Conservation (phyloP, 352 stramenopile species). For the Globisporangium takayamanum region DNA sequence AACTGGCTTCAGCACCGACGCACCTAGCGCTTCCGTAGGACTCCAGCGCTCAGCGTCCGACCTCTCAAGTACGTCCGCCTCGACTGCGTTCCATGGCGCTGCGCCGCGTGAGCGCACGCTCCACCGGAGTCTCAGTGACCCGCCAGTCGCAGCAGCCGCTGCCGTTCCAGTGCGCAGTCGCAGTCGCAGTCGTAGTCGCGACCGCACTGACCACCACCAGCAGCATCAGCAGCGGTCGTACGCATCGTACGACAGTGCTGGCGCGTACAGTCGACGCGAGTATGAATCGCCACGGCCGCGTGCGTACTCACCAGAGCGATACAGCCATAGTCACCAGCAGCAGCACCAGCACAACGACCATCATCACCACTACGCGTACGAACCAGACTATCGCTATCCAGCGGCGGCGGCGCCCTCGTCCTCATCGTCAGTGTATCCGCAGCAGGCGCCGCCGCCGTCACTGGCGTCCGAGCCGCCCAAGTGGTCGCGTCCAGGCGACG, state of each 20-base stretch:
- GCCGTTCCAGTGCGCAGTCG: too few relatives aligned
- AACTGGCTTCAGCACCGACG: neutral
- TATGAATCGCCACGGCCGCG: constrained; percentile 9
- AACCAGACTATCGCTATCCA: constrained; percentile 8
- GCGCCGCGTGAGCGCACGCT: neutral
- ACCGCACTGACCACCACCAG: neutral
- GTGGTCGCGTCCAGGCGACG: too few relatives aligned
- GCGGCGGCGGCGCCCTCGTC: neutral
- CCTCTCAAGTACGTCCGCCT: neutral
- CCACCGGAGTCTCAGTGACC: constrained; percentile 16
- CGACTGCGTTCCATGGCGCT: neutral
- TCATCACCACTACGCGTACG: constrained; percentile 13
- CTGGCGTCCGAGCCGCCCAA: constrained; percentile 1
- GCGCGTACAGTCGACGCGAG: constrained; percentile 7
- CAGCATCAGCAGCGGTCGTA: constrained; percentile 5
- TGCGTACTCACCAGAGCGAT: constrained; percentile 9
- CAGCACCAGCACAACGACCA: neutral
- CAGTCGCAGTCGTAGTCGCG: constrained; percentile 4
- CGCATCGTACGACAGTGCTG: constrained; percentile 5
- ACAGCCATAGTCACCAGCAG: neutral
- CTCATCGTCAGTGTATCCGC: neutral
- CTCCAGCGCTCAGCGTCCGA: constrained; percentile 7
- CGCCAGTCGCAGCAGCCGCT: neutral
- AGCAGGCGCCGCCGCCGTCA: neutral
- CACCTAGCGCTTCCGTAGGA: neutral